Percentiles rank a stretch among this genome's conserved stretches.
phyloP scores from a whole-genome alignment of 75 land plant genomes.

The Sequoia sempervirens region DNA sequence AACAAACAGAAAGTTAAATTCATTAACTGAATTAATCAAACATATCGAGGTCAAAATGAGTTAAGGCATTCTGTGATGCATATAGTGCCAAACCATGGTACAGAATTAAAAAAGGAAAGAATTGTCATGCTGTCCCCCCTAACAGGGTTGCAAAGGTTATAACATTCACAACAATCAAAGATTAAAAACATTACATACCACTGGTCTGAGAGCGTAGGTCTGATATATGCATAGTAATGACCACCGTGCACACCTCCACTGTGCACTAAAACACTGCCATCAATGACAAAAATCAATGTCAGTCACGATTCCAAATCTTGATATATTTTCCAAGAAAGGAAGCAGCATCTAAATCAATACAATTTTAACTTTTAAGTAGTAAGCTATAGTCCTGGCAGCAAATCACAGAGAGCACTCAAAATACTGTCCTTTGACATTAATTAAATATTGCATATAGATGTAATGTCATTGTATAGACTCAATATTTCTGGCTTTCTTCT shows the following conservation, averaged over 20 bases:
- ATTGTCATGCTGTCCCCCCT: neutral
- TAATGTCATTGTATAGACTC: neutral
- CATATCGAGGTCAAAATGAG: neutral
- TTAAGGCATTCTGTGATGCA: neutral
- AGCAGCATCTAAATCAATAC: neutral
- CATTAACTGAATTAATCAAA: neutral
- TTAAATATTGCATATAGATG: neutral
- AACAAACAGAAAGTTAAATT: neutral
- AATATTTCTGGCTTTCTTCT: neutral
- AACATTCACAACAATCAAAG: neutral
- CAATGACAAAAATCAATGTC: neutral
- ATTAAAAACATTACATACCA: conserved; percentile 39
- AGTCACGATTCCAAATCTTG: neutral
- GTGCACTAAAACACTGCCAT: conserved; percentile 72
- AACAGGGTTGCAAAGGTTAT: neutral
- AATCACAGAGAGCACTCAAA: neutral
- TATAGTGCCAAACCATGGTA: neutral
- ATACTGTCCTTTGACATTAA: neutral
- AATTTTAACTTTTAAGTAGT: neutral
- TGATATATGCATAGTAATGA: conserved; percentile 85
- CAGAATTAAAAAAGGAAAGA: neutral
- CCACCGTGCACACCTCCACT: conserved; percentile 91
- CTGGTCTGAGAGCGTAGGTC: conserved; percentile 79
- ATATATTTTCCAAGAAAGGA: neutral
- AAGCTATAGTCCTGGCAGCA: neutral